A percentile compares a stretch with the other conserved stretches of the same genome.
Evolutionary conservation across 768 basidiomycete species (phyloP).

Genomic region (Paxillus involutus): DNA sequence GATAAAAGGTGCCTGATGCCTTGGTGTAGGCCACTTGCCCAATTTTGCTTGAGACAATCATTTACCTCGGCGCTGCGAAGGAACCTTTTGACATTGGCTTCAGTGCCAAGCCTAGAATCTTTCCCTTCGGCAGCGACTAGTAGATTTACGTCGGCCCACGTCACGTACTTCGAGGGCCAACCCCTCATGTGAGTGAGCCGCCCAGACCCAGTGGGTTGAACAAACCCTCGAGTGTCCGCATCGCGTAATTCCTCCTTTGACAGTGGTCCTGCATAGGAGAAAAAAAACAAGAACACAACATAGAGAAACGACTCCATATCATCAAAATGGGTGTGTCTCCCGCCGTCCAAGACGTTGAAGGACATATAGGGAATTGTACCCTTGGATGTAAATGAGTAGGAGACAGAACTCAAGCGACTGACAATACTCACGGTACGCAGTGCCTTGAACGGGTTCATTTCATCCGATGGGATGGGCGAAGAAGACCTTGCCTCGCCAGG

Average conservation of each 20-base stretch:
- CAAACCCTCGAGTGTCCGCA: background rate
- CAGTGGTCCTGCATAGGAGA: constrained; percentile 2
- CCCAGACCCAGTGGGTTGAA: background rate
- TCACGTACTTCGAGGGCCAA: background rate
- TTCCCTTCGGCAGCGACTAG: background rate
- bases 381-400: background rate
- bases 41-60: background rate
- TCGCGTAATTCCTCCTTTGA: background rate
- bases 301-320: constrained; percentile 6
- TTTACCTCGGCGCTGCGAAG: no score
- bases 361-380: constrained; percentile 8
- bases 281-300: constrained; percentile 2
- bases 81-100: background rate
- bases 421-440: constrained; percentile 2
- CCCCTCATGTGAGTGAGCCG: background rate
- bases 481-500: background rate
- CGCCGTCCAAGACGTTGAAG: background rate
- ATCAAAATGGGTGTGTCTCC: background rate
- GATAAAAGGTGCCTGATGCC: background rate
- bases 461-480: no score
- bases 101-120: background rate
- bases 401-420: background rate
- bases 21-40: background rate
- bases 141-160: background rate
- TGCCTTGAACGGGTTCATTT: background rate